Evolutionary conservation across 352 stramenopile species (phyloP).

Genomic region (Albugo candida): DNA sequence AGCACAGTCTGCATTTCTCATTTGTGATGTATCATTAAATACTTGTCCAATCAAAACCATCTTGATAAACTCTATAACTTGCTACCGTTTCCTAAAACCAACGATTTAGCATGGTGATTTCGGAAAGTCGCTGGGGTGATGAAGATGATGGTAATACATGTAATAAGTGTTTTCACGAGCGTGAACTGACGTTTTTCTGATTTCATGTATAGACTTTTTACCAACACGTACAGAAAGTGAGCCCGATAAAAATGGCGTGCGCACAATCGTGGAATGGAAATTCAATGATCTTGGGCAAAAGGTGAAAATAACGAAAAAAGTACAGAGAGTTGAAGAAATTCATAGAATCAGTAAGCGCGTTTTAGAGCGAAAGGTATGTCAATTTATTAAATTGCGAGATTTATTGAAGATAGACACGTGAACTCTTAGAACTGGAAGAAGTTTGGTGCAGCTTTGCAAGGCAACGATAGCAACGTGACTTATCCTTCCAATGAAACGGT

Average conservation of each 20-base stretch:
- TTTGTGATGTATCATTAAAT: too few relatives aligned
- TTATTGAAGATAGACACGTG: not conserved
- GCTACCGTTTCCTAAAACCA: too few relatives aligned
- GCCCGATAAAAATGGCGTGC: constrained; percentile 57
- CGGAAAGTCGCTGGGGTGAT: constrained; percentile 52
- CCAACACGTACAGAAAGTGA: constrained; percentile 69
- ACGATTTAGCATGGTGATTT: constrained; percentile 29
- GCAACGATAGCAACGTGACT: constrained; percentile 68
- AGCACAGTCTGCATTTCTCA: too few relatives aligned
- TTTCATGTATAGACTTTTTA: constrained; percentile 26
- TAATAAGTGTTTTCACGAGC: not conserved
- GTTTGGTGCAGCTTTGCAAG: constrained; percentile 56
- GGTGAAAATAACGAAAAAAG: constrained; percentile 81
- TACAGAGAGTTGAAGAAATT: constrained; percentile 75
- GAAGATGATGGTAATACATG: constrained; percentile 28
- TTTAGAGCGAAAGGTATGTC: constrained; percentile 40
- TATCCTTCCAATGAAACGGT: constrained; percentile 66
- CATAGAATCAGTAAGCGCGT: constrained; percentile 65
- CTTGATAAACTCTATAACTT: too few relatives aligned
- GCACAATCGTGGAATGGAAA: constrained; percentile 80
- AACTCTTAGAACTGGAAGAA: constrained; percentile 44
- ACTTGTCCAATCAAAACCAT: too few relatives aligned
- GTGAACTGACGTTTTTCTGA: not conserved
- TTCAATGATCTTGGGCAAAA: constrained; percentile 76
- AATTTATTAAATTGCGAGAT: not conserved